Evolutionary conservation across 257 asterid species (phyloP).

Genomic region (Solanum commersonii): DNA sequence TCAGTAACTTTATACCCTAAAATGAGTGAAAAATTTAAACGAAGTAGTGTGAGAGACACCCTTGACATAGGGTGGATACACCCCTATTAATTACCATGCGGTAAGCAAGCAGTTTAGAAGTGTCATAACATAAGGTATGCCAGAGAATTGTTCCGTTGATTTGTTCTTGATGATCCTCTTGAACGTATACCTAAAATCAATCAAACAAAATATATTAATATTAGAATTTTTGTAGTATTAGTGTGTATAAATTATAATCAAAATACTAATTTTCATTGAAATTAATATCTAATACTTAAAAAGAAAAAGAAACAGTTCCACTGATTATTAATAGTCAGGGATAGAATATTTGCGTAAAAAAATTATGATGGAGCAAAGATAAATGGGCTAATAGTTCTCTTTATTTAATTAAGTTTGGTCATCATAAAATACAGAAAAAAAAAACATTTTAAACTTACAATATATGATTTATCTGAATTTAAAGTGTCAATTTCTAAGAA

Average conservation of each 20-base stretch:
- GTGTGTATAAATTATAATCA: neutral
- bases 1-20: neutral
- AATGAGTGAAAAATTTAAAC: too few relatives aligned
- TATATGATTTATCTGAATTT: too few relatives aligned
- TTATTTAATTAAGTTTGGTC: neutral
- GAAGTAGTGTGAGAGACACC: too few relatives aligned
- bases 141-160: constrained; percentile 75
- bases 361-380: neutral
- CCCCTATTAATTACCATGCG: constrained; percentile 25
- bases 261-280: neutral
- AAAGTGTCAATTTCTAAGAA: too few relatives aligned
- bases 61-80: too few relatives aligned
- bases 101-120: constrained; percentile 80
- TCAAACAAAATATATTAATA: neutral
- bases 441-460: neutral
- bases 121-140: constrained; percentile 78
- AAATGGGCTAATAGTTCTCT: neutral
- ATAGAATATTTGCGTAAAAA: neutral
- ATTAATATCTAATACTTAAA: neutral
- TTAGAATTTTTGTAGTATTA: neutral
- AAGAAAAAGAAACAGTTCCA: neutral
- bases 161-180: constrained; percentile 48
- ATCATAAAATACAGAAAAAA: neutral
- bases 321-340: neutral
- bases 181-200: constrained; percentile 54